phyloP scores from a whole-genome alignment of 306 rosid genomes.

The Sindora glabra region DNA sequence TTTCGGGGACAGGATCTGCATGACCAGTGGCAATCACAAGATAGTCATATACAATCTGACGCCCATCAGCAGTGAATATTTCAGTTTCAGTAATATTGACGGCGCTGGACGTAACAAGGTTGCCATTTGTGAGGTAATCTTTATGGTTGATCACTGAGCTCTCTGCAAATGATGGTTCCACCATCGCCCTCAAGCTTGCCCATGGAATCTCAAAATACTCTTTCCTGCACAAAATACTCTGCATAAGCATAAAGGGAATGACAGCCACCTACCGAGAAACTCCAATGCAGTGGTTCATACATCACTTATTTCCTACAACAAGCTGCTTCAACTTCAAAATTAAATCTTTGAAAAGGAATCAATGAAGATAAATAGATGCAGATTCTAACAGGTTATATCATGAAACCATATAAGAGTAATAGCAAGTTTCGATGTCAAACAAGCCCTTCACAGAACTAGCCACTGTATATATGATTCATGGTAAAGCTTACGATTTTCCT shows the following conservation, averaged over 20 bases:
- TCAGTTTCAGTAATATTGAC: conserved; percentile 37
- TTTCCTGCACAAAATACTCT: conserved; percentile 42
- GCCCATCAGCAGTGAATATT: conserved; percentile 58
- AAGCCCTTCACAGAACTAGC: not conserved
- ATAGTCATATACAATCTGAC: conserved; percentile 39
- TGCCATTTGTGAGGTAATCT: conserved; percentile 49
- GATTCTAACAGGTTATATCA: no score
- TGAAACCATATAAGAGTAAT: not conserved
- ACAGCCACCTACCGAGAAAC: not conserved
- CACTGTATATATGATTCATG: not conserved
- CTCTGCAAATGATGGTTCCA: conserved; percentile 66
- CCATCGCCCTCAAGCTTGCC: conserved; percentile 74
- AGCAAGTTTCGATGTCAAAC: not conserved
- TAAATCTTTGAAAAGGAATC: conserved; percentile 2
- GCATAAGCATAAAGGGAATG: conserved; percentile 2
- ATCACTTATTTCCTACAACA: not conserved
- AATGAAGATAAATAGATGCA: not conserved
- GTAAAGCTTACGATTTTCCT: not conserved
- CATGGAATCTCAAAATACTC: conserved; percentile 85
- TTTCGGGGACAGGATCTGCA: conserved; percentile 38
- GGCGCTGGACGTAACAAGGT: conserved; percentile 39
- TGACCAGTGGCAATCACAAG: conserved; percentile 76
- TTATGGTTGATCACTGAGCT: conserved; percentile 53
- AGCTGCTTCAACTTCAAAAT: not conserved
- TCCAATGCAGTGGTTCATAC: not conserved